Base-by-base conservation (phyloP, 345 rosid species). In the Aquilaria sinensis region DNA sequence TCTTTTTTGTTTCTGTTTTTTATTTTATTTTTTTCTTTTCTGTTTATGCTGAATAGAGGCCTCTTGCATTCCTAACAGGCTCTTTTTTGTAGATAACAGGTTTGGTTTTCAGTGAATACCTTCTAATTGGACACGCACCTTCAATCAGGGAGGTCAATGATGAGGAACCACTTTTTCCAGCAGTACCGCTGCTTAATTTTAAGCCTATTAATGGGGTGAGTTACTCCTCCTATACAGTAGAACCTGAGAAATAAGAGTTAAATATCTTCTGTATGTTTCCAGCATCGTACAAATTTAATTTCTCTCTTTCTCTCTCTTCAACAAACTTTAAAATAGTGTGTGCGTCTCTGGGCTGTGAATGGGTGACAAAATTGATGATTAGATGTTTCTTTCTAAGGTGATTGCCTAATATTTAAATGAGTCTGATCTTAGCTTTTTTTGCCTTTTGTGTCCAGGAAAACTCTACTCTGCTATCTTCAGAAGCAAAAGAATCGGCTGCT, bases 161-260 rank as follows among this genome's bases (percentile, higher is more conserved):
- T n/a, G 97, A 88, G 75, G 99, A 94, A 62, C 97, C 96, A n/a
- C 78, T 88, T 77, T 88, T 90, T 62, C 93, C 98, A 47, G 79
- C 85, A 56, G 55, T 73, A 54, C 82, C 76, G 13, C 70, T 69
- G 53, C 76, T 82, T 12, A 72, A 76, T 63, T 70, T 74, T 2
- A 76, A 70, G 63, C 76, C 78, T 52, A 53, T 64, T 6, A 53
- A 62, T 62, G 75, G 78, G 72, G 88, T 78, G 60, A 67, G 73
- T 65, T 60, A 8, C 56, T 56, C 52, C 59, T 62, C 70, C 10
- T 58, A 52, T 16, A 9, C 43, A 37, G 43, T 37, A 37, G 7
- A 37, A 37, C 43, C 43, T 37, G 43, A 37, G 43, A 4, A 37
- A 37, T 37, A 37, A 3, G 43, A 37, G 5, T 37, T 9, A 37